These are phyloP conservation scores for Mortierella sp. DNA, from an alignment of 371 early-diverging fungal genomes.

Conservation along the genomic window DNA sequence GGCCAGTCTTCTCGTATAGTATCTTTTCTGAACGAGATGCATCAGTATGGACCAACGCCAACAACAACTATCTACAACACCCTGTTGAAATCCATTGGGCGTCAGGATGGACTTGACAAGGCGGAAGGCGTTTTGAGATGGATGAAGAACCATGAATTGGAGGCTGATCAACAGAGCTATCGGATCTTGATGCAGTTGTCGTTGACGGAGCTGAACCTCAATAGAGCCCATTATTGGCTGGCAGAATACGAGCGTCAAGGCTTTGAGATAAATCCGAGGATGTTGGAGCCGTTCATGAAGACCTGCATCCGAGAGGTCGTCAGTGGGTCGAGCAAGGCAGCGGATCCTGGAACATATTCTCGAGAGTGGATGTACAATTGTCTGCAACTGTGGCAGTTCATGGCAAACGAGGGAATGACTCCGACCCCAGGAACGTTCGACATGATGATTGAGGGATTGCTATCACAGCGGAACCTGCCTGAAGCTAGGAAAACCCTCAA, in stretches of 20 bases:
- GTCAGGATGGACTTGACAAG: neutral
- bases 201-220: conserved; percentile 14
- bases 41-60: conserved; percentile 21
- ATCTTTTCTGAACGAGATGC: conserved; percentile 8
- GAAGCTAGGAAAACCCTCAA: conserved; percentile 22
- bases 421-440: conserved; percentile 31
- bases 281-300: conserved; percentile 37
- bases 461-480: conserved; percentile 15
- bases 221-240: conserved; percentile 34
- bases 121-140: conserved; percentile 7
- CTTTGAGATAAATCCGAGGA: conserved; percentile 19
- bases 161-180: conserved; percentile 34
- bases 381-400: conserved; percentile 30
- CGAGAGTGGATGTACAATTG: conserved; percentile 46
- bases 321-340: neutral
- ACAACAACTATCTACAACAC: conserved; percentile 29
- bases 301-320: conserved; percentile 21
- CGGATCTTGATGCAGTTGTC: conserved; percentile 23
- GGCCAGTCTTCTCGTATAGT: conserved; percentile 6
- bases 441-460: conserved; percentile 27
- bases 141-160: conserved; percentile 18
- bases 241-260: conserved; percentile 33
- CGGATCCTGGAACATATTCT: neutral
- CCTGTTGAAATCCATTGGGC: conserved; percentile 21
- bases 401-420: conserved; percentile 13